Base-by-base conservation (phyloP, 2,329 filamentous ascomycete species). In the Calycina herbarum region DNA sequence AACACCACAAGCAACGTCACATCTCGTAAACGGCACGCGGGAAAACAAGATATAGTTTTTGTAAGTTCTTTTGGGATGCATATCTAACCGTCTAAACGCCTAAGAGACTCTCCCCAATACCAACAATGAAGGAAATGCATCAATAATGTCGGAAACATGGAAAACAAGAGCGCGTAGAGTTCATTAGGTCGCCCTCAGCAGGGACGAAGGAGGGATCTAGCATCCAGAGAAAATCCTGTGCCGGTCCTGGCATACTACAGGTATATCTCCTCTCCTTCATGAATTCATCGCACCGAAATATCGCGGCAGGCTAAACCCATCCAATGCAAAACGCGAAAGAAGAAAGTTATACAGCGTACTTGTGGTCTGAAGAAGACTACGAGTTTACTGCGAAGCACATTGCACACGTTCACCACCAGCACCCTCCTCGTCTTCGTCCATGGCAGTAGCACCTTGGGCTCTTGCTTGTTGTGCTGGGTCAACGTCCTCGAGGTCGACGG, bases 401-500 rank as follows among this genome's bases (percentile, higher is more conserved):
- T 95, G 92, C 66, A 95, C 91, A 69, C 92, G 87, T 82, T 94
- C 91, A 59, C 90, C 89, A 15, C 77, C 78, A 69, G 87, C 84
- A 69, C 89, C 90, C 58, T 92, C 90, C 57, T 93, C 88, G 13
- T 94, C 91, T 51, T 94, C 91, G 0, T 92, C 89, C 83, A 87
- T 87, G 67, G 78, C 80, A 57, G 80, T 82, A 69, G 86, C 88
- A 66, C 88, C 89, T 70, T 91, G 89, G 57, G 90, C 90, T 71
- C 89, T 85, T 63, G 85, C 85, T 75, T 86, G 81, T 72, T 90
- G 86, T 74, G 84, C 86, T 54, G 84, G 79, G 73, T 97, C 94
- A 54, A 96, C 83, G 67, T 96, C 91, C 78, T 98, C 93, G 40
- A 98, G 85, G 61, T 91, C 87, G 73, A 89, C 96, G 72, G 92